Percentiles rank a stretch among this genome's conserved stretches.
Evolutionary conservation across 208 protist species (phyloP).

Genomic region (Trypanosoma rangeli): DNA sequence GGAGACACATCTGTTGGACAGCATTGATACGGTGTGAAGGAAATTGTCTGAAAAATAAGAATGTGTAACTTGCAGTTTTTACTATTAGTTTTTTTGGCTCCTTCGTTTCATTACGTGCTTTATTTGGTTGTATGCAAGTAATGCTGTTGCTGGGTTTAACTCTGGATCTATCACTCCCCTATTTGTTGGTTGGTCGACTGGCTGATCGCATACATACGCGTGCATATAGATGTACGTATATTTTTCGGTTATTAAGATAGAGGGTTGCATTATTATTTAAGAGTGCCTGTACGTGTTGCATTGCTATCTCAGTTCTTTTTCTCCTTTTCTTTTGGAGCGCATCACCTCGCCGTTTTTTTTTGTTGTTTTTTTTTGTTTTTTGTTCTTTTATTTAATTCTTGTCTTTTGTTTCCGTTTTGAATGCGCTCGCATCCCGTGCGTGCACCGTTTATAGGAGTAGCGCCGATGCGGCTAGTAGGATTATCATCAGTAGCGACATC

Average conservation of each 20-base stretch:
- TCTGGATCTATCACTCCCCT: no score
- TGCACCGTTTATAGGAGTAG: not conserved
- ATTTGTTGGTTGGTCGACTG: not conserved
- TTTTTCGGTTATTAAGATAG: not conserved
- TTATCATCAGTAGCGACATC: not conserved
- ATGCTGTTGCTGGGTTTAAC: no score
- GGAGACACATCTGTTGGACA: not conserved
- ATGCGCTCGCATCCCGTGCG: not conserved
- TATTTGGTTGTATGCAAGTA: no score
- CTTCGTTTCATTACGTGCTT: no score
- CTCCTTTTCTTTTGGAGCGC: constrained; percentile 10
- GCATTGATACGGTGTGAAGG: not conserved
- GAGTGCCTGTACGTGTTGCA: not conserved
- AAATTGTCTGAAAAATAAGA: not conserved
- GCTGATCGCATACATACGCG: not conserved
- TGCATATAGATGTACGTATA: not conserved
- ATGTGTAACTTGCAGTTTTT: no score
- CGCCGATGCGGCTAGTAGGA: not conserved
- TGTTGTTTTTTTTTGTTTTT: constrained; percentile 14
- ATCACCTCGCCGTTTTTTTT: constrained; percentile 4
- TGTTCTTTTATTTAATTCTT: constrained; percentile 6
- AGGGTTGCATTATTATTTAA: no score
- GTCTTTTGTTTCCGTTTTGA: not conserved
- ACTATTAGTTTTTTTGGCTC: no score
- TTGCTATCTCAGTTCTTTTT: constrained; percentile 24